Evolutionary conservation across 371 early-diverging fungal genomes (phyloP).

Genomic region (Apophysomyces variabilis): DNA sequence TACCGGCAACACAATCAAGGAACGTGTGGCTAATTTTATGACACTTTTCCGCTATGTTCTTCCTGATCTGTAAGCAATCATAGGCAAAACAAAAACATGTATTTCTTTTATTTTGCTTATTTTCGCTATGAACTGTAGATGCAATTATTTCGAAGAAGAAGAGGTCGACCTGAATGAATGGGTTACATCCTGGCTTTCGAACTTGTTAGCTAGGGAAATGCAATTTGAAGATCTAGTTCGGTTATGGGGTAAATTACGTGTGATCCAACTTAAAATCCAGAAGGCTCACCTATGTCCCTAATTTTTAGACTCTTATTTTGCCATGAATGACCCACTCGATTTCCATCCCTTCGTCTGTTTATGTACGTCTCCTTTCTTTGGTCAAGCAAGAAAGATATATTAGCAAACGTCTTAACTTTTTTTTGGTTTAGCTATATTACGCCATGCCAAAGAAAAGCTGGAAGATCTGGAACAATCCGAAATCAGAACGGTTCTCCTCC

Average conservation of each 20-base stretch:
- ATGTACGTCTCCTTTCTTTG: conserved; percentile 37
- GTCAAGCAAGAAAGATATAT: background rate
- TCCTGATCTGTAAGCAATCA: conserved; percentile 62
- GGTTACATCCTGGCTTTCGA: conserved; percentile 89
- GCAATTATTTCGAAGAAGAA: conserved; percentile 94
- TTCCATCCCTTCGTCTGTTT: conserved; percentile 83
- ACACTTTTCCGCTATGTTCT: conserved; percentile 75
- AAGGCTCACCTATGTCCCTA: background rate
- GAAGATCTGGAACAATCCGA: conserved; percentile 93
- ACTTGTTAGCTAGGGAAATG: conserved; percentile 81
- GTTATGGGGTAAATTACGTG: conserved; percentile 72
- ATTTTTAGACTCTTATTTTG: conserved; percentile 74
- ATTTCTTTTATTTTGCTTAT: conserved; percentile 1
- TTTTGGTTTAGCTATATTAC: conserved; percentile 61
- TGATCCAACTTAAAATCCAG: background rate
- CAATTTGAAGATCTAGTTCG: conserved; percentile 76
- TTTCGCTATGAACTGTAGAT: conserved; percentile 24
- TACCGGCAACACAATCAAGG: conserved; percentile 57
- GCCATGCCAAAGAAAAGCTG: conserved; percentile 72
- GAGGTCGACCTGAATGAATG: conserved; percentile 92
- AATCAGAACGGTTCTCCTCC: conserved; percentile 81
- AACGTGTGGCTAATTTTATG: conserved; percentile 82
- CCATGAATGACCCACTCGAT: conserved; percentile 70
- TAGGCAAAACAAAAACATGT: background rate
- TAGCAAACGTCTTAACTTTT: background rate